Base-by-base conservation (phyloP, 2,329 filamentous ascomycete species). In the Leptographium lundbergii region DNA sequence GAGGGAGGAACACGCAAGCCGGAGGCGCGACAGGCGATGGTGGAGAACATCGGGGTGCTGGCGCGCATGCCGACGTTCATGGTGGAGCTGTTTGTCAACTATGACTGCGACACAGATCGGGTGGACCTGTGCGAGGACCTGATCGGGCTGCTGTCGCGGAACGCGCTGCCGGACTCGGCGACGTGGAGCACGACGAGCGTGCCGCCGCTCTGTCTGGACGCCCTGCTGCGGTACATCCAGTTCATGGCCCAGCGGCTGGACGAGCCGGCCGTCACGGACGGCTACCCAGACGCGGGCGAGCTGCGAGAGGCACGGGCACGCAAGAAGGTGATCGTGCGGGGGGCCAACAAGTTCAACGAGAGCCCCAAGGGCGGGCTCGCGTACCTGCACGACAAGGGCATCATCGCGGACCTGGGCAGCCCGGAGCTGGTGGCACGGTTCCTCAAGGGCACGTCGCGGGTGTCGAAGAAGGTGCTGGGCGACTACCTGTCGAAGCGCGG, bases 161-260 rank as follows among this genome's bases (percentile, higher is more conserved):
- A 96, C 70, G 94, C 94, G 2, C 88, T 99, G 64, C 95, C 94
- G 0, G 94, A 99, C 70, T 96, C 94, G 10, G 94, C 92, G 6
- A 96, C 91, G 6, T 99, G 94, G 94, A 99, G 95, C 70, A 99
- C 94, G 13, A 96, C 92, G 6, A 99, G 95, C 69, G 95, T 99
- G 1, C 94, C 94, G 19, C 94, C 94, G 0, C 76, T 99, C 3
- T 99, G 94, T 67, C 77, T 99, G 25, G 94, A 99, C 73, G 91
- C 94, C 11, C 77, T 99, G 13, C 77, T 99, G 27, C 86, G 90
- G 19, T 97, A 91, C 66, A 83, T 99, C 39, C 91, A 96, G 68
- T 96, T 90, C 64, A 87, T 99, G 64, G 88, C 90, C 1, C 91
- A 96, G 69, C 82, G 94, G 59, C 74, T 97, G 22, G 82, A 95